Evolutionary conservation across 1,139 yeast genomes (phyloP), one percentile per base, ranked within the genome.

Genomic region (Saccharomyces pastorianus): DNA sequence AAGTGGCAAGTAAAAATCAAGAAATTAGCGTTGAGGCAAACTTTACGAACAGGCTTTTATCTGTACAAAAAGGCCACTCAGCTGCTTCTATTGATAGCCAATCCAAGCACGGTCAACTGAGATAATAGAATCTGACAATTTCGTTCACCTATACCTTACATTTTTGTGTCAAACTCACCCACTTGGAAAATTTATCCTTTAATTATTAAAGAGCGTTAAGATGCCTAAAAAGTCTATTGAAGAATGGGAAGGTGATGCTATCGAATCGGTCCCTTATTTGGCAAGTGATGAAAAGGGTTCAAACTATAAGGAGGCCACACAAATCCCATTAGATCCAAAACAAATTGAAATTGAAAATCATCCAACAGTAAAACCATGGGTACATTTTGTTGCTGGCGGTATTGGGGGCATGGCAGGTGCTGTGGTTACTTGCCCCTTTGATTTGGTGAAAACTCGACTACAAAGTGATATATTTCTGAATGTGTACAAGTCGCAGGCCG

Each of bases 311-410:
- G 64, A 61, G 47, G 65, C 66, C 1, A 56, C 54, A n/a, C 59
- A 56, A 28, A 38, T 11, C 3, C 53, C 53, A 31, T 51, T 61
- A 20, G 55, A 51, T 31, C 49, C 55, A n/a, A 51, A 51, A 6
- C 53, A 54, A 41, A 25, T 48, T 28, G 32, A 46, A 49, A 47
- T 55, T 11, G 61, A 58, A 51, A 51, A 44, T 8, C 61, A 56
- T 64, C 52, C 71, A 59, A 48, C 63, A 29, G 82, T 84, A 2
- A 81, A 80, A 61, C 95, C 95, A 53, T 91, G 97, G 96, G 89
- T 91, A 6, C 97, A 91, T 72, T 93, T 91, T 68, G 88, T 91
- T n/a, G 97, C 99, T n/a, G 99, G 99, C 46, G 99, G 98, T 44
- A 65, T 88, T 28, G 99, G 98, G 38, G 99, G 99, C 9, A 93